phyloP scores from a whole-genome alignment of 2,329 filamentous ascomycete species.

The Exutisphaerella laricina region DNA sequence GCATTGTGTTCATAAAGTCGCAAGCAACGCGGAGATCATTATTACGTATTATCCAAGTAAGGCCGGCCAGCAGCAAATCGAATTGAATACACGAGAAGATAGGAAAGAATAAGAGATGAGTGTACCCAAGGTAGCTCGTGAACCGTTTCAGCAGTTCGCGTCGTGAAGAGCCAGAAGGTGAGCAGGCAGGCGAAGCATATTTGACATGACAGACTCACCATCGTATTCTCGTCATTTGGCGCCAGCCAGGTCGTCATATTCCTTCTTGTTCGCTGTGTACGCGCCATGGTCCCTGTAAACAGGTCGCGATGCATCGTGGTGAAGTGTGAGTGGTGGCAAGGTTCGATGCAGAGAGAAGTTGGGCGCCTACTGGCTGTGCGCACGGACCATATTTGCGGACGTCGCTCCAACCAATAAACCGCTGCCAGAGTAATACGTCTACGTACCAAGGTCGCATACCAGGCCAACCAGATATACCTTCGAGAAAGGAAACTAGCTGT shows the following conservation, averaged over 20 bases:
- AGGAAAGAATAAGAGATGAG: slow-evolving; percentile 11
- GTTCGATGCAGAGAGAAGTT: background rate
- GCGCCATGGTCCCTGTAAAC: slow-evolving; percentile 15
- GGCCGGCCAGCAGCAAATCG: slow-evolving; percentile 27
- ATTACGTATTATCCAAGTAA: slow-evolving; percentile 10
- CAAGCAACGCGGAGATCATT: slow-evolving; percentile 3
- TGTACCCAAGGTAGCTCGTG: slow-evolving; percentile 24
- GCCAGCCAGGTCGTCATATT: slow-evolving; percentile 17
- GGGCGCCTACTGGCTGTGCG: background rate
- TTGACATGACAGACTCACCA: slow-evolving; percentile 1
- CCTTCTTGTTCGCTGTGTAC: slow-evolving; percentile 10
- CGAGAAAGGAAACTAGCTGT: too few relatives aligned
- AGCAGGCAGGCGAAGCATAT: background rate
- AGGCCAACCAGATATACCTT: too few relatives aligned
- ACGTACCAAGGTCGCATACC: too few relatives aligned
- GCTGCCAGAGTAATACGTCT: too few relatives aligned
- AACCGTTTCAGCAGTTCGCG: slow-evolving; percentile 5
- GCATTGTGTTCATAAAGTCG: slow-evolving; percentile 16
- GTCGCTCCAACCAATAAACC: too few relatives aligned
- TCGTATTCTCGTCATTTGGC: slow-evolving; percentile 10
- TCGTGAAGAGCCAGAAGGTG: too few relatives aligned
- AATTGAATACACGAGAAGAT: slow-evolving; percentile 9
- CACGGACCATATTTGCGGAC: too few relatives aligned
- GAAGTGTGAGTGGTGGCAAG: slow-evolving; percentile 9
- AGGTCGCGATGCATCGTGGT: slow-evolving; percentile 6